A percentile compares a stretch with the other conserved stretches of the same genome.
phyloP scores from a whole-genome alignment of 2,329 filamentous ascomycete species.

The Neofusicoccum laricinum region DNA sequence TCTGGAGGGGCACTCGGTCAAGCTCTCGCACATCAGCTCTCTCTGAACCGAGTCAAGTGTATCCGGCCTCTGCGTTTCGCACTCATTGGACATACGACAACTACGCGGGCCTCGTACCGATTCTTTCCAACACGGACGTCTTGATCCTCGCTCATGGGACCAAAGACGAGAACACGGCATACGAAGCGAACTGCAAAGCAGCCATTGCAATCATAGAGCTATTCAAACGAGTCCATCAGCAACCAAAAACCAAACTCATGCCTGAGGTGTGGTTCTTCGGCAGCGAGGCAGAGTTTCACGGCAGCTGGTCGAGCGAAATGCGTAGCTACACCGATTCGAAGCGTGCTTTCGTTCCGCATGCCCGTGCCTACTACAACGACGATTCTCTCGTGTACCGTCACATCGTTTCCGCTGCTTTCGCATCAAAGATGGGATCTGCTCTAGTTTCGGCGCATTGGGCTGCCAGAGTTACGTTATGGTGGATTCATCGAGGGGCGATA shows the following conservation, averaged over 20 bases:
- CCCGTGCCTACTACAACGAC: background rate
- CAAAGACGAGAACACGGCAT: background rate
- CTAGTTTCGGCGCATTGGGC: background rate
- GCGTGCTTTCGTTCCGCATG: background rate
- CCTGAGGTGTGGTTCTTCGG: conserved; percentile 3
- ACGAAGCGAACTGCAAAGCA: background rate
- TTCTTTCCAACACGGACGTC: background rate
- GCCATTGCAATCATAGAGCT: background rate
- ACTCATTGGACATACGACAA: background rate
- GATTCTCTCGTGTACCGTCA: background rate
- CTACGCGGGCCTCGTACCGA: background rate
- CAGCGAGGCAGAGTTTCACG: background rate
- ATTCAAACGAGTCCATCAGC: background rate
- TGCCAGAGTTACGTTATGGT: background rate
- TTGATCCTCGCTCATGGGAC: conserved; percentile 1
- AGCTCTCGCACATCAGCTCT: background rate
- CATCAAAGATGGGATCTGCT: background rate
- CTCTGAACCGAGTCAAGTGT: background rate
- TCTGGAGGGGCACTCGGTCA: background rate
- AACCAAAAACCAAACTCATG: background rate
- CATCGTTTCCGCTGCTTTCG: background rate
- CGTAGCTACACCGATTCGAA: background rate
- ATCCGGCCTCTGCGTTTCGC: background rate
- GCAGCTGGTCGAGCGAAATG: background rate
- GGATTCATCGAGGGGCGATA: background rate